Conservation (phyloP, 768 basidiomycete genomes). For the Roridomyces roridus region DNA sequence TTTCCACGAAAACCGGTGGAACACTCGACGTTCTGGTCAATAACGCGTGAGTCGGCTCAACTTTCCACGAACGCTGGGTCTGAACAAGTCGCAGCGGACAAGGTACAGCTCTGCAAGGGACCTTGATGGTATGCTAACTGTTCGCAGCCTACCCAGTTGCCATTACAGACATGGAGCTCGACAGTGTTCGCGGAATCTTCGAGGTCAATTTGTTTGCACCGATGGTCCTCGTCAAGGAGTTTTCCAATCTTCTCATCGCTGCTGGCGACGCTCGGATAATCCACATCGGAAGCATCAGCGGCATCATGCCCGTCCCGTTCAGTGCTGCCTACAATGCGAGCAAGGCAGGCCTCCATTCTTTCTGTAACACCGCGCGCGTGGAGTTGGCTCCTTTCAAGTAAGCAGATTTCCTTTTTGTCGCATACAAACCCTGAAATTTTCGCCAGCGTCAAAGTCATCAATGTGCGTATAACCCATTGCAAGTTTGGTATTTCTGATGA, state of each 20-base stretch:
- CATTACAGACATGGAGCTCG: constrained; percentile 24
- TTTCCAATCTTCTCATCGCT: constrained; percentile 29
- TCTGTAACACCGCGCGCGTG: constrained; percentile 1
- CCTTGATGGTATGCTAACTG: too few species aligned
- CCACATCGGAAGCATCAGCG: constrained; percentile 30
- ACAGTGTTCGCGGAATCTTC: constrained; percentile 23
- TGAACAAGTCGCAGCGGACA: background rate
- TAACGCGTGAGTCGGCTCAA: constrained; percentile 22
- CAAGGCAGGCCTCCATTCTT: constrained; percentile 31
- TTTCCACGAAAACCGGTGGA: constrained; percentile 25
- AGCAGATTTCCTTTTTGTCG: background rate
- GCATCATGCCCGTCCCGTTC: constrained; percentile 31
- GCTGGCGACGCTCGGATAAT: constrained; percentile 28
- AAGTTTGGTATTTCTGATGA: background rate
- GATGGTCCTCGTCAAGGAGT: constrained; percentile 32
- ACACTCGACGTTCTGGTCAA: constrained; percentile 32
- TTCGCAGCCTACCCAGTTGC: background rate
- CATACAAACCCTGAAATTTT: background rate
- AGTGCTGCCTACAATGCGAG: constrained; percentile 29
- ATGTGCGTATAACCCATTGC: background rate
- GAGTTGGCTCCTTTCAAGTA: constrained; percentile 6
- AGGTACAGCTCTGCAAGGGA: background rate
- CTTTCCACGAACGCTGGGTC: background rate
- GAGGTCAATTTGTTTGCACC: constrained; percentile 33
- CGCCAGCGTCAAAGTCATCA: constrained; percentile 17